Base-by-base conservation (phyloP, 2,329 filamentous ascomycete genomes). In the Pseudogymnoascus sp. region DNA sequence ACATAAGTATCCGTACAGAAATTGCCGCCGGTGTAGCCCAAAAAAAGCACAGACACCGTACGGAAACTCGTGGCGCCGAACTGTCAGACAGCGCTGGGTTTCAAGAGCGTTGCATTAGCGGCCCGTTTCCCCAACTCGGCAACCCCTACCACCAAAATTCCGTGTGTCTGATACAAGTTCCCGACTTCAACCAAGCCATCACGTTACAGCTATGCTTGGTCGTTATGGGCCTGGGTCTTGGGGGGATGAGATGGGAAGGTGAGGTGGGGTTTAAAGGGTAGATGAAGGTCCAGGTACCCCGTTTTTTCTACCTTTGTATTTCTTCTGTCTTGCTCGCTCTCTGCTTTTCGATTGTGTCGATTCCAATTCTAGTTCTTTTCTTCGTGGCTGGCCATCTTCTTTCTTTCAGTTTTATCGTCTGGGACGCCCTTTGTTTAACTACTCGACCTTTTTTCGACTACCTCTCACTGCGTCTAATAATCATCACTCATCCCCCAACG, bases 311-410 rank as follows among this genome's bases (percentile, higher is more conserved):
- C 25, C 9, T 33, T 54, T 12, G 1, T 8, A 18, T n/a, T 41
- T 57, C 22, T 33, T 36, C 57, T 62, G n/a, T 60, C 22, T 14
- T 38, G 25, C 33, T 50, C 33, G 41, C 57, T 38, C 18, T 36
- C 30, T 37, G 6, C 18, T 47, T 60, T 47, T 16, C 39, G 8
- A 30, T 47, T 33, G 7, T 36, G 47, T 62, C 57, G 12, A 57
- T 60, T 60, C 57, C 22, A 39, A 47, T 60, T 62, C 57, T 37
- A 25, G 9, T 22, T 58, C 36, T 57, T 36, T 47, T 60, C 16
- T 59, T 60, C 18, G 62, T 62, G 60, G 62, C 62, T 58, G 62
- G 62, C 62, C 62, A 62, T 57, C 25, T 39, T 59, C 39, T 63
- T 16, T 57, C 14, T 30, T 58, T 47, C 28, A n/a, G 4, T 37